phyloP scores from a whole-genome alignment of 306 rosid genomes.

The Canavalia gladiata region DNA sequence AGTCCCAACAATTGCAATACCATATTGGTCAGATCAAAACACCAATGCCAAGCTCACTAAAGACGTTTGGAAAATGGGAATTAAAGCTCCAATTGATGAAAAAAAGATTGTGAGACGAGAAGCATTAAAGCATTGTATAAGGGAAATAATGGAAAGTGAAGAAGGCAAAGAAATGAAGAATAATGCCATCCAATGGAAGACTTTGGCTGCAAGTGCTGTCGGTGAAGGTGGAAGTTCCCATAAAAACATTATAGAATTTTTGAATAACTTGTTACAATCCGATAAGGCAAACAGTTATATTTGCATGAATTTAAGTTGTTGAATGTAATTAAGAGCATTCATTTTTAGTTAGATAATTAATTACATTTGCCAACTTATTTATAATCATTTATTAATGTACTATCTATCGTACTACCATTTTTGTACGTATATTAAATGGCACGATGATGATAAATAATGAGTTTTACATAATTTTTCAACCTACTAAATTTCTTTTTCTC shows the following conservation, averaged over 20 bases:
- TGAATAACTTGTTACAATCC: neutral
- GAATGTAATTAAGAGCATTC: neutral
- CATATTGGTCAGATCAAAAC: constrained; percentile 42
- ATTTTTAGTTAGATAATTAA: no score
- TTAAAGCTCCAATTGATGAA: constrained; percentile 8
- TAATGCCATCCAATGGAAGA: constrained; percentile 19
- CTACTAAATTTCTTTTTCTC: no score
- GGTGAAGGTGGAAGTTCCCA: constrained; percentile 32
- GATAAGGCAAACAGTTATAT: neutral
- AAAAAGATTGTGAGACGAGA: constrained; percentile 33
- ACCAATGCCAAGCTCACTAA: constrained; percentile 41
- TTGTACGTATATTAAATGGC: neutral
- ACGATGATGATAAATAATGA: neutral
- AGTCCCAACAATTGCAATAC: constrained; percentile 43
- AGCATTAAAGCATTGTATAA: constrained; percentile 30
- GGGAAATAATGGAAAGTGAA: constrained; percentile 33
- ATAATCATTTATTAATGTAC: no score
- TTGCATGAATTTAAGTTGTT: neutral
- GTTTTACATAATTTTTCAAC: neutral
- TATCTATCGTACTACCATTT: neutral
- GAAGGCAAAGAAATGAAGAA: constrained; percentile 19
- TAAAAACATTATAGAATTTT: constrained; percentile 30
- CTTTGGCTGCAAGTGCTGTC: neutral
- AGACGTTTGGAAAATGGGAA: constrained; percentile 50
- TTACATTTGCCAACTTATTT: no score